Conservation (phyloP, 208 protist genomes). For the Trypanosoma avium region DNA sequence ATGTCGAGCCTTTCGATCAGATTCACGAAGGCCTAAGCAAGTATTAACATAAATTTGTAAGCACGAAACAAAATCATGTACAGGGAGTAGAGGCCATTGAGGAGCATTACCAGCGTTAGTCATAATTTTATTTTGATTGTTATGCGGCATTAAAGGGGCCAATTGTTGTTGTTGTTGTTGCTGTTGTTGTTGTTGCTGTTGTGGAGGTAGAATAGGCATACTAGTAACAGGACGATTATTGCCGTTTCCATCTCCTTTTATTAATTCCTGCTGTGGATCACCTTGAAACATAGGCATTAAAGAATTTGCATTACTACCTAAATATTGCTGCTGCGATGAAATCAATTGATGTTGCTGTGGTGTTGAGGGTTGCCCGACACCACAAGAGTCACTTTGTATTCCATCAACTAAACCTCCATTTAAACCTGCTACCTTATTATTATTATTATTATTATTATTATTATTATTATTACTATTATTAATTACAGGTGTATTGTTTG, state of each 20-base stretch:
- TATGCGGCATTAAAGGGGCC: slow-evolving; percentile 2
- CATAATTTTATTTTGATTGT: slow-evolving; percentile 2
- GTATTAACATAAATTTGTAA: slow-evolving; percentile 61
- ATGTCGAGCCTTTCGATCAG: slow-evolving; percentile 49
- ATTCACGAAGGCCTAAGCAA: slow-evolving; percentile 51
- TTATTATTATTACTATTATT: neutral
- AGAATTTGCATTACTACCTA: neutral
- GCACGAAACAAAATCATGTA: slow-evolving; percentile 57
- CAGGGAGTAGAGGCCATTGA: slow-evolving; percentile 23
- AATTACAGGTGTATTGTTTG: no score
- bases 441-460: neutral
- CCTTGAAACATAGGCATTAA: neutral
- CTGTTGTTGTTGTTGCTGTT: slow-evolving; percentile 17
- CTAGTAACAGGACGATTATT: neutral
- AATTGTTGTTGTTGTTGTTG: slow-evolving; percentile 3
- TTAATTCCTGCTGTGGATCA: neutral
- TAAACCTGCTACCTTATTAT: neutral
- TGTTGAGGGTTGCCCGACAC: neutral
- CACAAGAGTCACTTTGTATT: neutral
- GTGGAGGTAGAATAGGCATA: neutral
- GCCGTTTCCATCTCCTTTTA: neutral
- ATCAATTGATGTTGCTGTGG: neutral
- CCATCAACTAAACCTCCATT: neutral
- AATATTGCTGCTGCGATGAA: neutral
- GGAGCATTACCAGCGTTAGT: slow-evolving; percentile 3